These are phyloP conservation scores for Butyriboletus loyo DNA, from an alignment of 768 basidiomycete genomes.

Conservation along the genomic window DNA sequence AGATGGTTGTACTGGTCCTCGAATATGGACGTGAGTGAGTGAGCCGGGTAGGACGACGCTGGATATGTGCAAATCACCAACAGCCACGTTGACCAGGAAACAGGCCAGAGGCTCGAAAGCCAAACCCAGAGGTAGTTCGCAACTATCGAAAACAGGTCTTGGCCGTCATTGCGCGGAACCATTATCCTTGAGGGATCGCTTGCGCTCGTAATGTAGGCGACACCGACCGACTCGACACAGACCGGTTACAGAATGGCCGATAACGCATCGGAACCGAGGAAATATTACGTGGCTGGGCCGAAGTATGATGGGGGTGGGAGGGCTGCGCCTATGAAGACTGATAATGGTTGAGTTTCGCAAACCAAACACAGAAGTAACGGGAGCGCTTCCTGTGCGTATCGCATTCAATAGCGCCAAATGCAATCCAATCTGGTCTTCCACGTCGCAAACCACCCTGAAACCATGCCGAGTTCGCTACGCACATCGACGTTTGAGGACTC, in stretches of 20 bases:
- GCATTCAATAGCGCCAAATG: conserved; percentile 22
- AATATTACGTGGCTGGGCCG: conserved; percentile 34
- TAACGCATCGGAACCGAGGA: conserved; percentile 32
- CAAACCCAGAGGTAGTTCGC: conserved; percentile 8
- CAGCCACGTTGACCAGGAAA: conserved; percentile 13
- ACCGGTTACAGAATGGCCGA: conserved; percentile 18
- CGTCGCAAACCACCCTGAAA: conserved; percentile 37
- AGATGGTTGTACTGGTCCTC: conserved; percentile 10
- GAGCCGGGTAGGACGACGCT: conserved; percentile 1
- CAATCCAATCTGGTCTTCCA: conserved; percentile 22
- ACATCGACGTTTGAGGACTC: conserved; percentile 49
- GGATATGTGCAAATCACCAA: not conserved
- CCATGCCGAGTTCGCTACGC: conserved; percentile 56
- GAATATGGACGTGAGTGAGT: conserved; percentile 16
- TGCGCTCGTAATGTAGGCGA: not conserved
- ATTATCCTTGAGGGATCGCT: not conserved
- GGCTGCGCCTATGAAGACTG: conserved; percentile 19
- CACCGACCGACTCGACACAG: conserved; percentile 6
- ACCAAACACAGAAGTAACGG: conserved; percentile 6
- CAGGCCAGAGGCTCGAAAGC: conserved; percentile 27
- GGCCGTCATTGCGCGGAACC: conserved; percentile 13
- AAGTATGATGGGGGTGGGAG: conserved; percentile 22
- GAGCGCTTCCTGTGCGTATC: conserved; percentile 37
- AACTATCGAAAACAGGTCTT: conserved; percentile 33
- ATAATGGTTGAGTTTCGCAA: conserved; percentile 11